A percentile compares a stretch with the other conserved stretches of the same genome.
Evolutionary conservation across 345 rosid species (phyloP).

Genomic region (Dovyalis caffra): DNA sequence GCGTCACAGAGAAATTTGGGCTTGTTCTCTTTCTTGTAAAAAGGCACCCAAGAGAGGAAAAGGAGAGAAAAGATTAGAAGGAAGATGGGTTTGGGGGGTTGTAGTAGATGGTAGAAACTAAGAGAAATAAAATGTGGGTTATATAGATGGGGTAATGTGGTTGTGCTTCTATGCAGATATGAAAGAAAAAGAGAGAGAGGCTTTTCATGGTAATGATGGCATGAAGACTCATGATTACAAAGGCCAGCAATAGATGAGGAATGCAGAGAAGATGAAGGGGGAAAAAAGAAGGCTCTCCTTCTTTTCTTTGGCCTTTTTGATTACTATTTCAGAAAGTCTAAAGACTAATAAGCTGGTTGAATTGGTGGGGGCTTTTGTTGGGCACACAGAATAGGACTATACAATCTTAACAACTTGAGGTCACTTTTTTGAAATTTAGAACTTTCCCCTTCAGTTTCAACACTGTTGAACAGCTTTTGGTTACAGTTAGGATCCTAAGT

Average conservation of each 20-base stretch:
- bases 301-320: constrained; percentile 2
- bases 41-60: not conserved
- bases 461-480: not conserved
- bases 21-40: constrained; percentile 4
- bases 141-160: constrained; percentile 29
- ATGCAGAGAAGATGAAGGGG: constrained; percentile 24
- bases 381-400: constrained; percentile 30
- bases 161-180: constrained; percentile 15
- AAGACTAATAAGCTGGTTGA: not conserved
- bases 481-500: not conserved
- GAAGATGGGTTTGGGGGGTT: not conserved
- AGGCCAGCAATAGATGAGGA: constrained; percentile 44
- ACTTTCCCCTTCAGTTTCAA: constrained; percentile 18
- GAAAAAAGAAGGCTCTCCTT: not conserved
- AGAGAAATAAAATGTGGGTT: constrained; percentile 12
- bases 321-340: constrained; percentile 13
- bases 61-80: not conserved
- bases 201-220: constrained; percentile 65
- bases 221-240: constrained; percentile 64
- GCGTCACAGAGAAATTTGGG: not conserved
- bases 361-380: not conserved
- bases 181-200: constrained; percentile 27
- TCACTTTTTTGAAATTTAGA: constrained; percentile 18
- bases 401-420: constrained; percentile 3
- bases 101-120: not conserved